These are phyloP conservation scores for Penicillium coffeae DNA, from an alignment of 495 filamentous ascomycete genomes.

Conservation along the genomic window DNA sequence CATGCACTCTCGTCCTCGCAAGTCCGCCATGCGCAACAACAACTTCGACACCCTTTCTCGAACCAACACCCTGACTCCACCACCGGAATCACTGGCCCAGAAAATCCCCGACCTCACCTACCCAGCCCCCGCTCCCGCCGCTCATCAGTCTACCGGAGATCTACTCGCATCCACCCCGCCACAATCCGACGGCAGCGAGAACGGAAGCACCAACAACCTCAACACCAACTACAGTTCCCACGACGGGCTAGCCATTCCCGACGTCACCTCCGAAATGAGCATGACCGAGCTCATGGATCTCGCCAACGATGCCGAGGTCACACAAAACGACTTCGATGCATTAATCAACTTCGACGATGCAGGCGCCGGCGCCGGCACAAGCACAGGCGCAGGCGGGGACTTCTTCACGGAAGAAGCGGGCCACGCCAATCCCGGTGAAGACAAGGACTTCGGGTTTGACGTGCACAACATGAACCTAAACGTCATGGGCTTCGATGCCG, in stretches of 20 bases:
- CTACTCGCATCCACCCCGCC: slow-evolving; percentile 42
- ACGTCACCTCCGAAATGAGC: slow-evolving; percentile 35
- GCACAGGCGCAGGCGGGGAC: slow-evolving; percentile 36
- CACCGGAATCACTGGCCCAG: slow-evolving; percentile 43
- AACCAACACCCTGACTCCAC: slow-evolving; percentile 37
- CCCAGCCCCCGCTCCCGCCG: slow-evolving; percentile 23
- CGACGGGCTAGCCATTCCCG: slow-evolving; percentile 35
- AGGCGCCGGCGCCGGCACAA: too few species aligned
- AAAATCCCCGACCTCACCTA: slow-evolving; percentile 44
- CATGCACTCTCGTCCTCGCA: slow-evolving; percentile 23
- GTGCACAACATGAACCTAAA: slow-evolving; percentile 28
- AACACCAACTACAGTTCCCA: slow-evolving; percentile 29
- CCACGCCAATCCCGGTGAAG: slow-evolving; percentile 7
- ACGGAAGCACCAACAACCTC: slow-evolving; percentile 42
- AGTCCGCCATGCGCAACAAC: slow-evolving; percentile 5
- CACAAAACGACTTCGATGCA: slow-evolving; percentile 48
- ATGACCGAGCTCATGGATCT: slow-evolving; percentile 45
- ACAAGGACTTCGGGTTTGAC: slow-evolving; percentile 23
- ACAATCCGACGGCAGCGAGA: slow-evolving; percentile 43
- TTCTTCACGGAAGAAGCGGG: slow-evolving; percentile 31
- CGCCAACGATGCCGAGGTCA: slow-evolving; percentile 48
- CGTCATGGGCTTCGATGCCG: slow-evolving; percentile 28
- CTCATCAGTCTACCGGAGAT: slow-evolving; percentile 18
- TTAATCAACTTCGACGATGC: slow-evolving; percentile 48
- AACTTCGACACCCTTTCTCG: slow-evolving; percentile 25